Conservation (phyloP, 1,139 yeast genomes). For the Taiozyma sp. region DNA sequence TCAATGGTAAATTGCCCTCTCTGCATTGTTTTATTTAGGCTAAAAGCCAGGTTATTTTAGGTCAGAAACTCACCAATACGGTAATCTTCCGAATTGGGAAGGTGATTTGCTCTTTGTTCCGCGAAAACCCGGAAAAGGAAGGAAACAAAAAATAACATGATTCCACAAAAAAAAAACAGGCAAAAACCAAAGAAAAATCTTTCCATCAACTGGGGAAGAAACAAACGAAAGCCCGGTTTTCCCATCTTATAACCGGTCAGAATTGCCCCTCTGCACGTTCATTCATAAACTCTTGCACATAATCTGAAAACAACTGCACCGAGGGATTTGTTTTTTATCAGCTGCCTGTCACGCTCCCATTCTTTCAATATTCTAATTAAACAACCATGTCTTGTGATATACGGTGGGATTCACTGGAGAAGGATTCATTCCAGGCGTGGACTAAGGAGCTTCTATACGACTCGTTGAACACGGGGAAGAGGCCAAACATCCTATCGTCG, state of each 20-base stretch:
- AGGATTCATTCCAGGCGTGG: slow-evolving; percentile 61
- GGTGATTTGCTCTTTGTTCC: not conserved
- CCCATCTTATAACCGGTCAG: not conserved
- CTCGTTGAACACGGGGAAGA: slow-evolving; percentile 71
- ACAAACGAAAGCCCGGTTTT: not conserved
- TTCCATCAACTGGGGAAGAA: too few species aligned
- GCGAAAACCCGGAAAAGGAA: not conserved
- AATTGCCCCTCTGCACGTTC: not conserved
- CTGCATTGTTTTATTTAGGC: too few species aligned
- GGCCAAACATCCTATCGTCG: slow-evolving; percentile 75
- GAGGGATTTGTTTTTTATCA: not conserved
- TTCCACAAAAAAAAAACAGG: not conserved
- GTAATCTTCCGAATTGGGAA: not conserved
- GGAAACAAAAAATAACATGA: not conserved
- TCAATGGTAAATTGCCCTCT: too few species aligned
- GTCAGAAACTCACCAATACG: not conserved
- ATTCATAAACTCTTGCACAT: not conserved
- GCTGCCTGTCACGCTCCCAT: not conserved
- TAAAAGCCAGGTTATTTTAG: too few species aligned
- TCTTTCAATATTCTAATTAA: not conserved
- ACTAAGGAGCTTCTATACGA: slow-evolving; percentile 69
- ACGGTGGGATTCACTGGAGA: slow-evolving; percentile 75
- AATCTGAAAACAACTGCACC: not conserved
- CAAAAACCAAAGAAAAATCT: not conserved
- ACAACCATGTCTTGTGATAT: slow-evolving; percentile 67